Conservation (phyloP, 2,329 filamentous ascomycete genomes). For the Botrytis sinoallii region DNA sequence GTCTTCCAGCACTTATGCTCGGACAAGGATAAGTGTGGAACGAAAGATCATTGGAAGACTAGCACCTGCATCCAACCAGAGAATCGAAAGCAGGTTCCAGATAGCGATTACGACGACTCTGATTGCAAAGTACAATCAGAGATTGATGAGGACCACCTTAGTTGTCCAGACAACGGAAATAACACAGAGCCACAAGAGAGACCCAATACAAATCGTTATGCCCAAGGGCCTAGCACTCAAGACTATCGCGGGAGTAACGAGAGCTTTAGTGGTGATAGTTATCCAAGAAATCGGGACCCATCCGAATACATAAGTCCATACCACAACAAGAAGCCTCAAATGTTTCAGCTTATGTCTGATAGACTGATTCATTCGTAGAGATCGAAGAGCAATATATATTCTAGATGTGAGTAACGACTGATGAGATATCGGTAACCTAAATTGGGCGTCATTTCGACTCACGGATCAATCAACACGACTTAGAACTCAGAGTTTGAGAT, state of each 20-base stretch:
- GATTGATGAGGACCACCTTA: background rate
- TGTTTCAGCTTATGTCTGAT: too few relatives aligned
- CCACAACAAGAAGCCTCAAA: background rate
- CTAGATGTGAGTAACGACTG: background rate
- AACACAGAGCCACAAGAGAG: background rate
- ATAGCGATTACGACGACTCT: background rate
- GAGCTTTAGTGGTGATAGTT: background rate
- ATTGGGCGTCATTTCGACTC: background rate
- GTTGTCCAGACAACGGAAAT: background rate
- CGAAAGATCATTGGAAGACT: background rate
- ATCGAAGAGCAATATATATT: background rate
- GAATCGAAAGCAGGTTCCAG: background rate
- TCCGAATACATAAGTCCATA: background rate
- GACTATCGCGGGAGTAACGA: background rate
- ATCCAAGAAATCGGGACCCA: background rate
- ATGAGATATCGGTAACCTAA: background rate
- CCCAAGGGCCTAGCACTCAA: background rate
- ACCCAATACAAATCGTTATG: background rate
- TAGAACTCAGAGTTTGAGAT: background rate
- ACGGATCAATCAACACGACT: background rate
- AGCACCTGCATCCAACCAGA: background rate
- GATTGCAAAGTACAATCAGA: background rate
- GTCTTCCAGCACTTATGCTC: background rate
- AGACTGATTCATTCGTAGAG: background rate
- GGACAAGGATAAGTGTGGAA: background rate